These are phyloP conservation scores for Capsella bursapastoris DNA, from an alignment of 345 rosid species.

Conservation along the genomic window DNA sequence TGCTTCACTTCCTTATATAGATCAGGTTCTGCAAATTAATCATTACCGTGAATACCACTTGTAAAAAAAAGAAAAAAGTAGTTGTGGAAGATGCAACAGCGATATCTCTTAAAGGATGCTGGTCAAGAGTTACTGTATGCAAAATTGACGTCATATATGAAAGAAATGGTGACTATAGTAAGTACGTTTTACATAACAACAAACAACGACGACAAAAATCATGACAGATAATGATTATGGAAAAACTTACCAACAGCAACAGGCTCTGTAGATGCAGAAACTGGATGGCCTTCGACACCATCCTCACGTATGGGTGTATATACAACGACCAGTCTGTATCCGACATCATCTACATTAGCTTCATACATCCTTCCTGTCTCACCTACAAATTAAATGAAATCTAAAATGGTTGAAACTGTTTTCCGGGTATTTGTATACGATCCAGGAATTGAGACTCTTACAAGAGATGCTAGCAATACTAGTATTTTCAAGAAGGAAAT, in stretches of 20 bases:
- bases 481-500: conserved; percentile 11
- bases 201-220: not conserved
- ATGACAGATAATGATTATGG: not conserved
- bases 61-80: not conserved
- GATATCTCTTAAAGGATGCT: not conserved
- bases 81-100: conserved; percentile 7
- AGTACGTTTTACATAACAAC: not conserved
- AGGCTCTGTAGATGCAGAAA: conserved; percentile 95
- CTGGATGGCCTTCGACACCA: conserved; percentile 94
- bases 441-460: conserved; percentile 11
- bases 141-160: not conserved
- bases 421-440: conserved; percentile 18
- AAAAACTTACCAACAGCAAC: conserved; percentile 75
- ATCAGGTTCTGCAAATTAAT: conserved; percentile 81
- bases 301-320: conserved; percentile 91
- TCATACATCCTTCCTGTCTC: conserved; percentile 94
- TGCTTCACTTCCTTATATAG: conserved; percentile 87
- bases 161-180: conserved; percentile 11
- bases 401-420: conserved; percentile 7
- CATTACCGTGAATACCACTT: conserved; percentile 12
- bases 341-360: conserved; percentile 99
- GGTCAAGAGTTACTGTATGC: not conserved
- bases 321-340: conserved; percentile 87
- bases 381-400: conserved; percentile 56
- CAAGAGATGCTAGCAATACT: conserved; percentile 12